Evolutionary conservation across 352 stramenopile species (phyloP).

Genomic region (Phytophthora vignae): DNA sequence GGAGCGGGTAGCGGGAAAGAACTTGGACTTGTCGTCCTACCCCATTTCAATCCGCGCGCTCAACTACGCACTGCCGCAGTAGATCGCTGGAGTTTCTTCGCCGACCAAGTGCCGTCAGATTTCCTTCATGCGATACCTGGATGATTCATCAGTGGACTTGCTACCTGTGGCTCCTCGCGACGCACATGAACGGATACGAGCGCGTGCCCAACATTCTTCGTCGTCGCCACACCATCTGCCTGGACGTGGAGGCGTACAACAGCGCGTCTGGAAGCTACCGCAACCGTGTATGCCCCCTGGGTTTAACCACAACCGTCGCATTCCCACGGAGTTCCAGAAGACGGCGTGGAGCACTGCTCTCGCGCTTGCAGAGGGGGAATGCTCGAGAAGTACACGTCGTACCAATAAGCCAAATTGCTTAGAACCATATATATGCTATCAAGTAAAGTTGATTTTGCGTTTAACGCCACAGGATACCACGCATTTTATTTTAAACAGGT

Average conservation of each 20-base stretch:
- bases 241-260: conserved; percentile 80
- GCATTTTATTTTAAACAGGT: no score
- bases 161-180: conserved; percentile 75
- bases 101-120: conserved; percentile 60
- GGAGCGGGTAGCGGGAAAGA: conserved; percentile 36
- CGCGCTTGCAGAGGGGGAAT: conserved; percentile 49
- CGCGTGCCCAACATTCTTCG: conserved; percentile 81
- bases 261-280: conserved; percentile 65
- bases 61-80: conserved; percentile 79
- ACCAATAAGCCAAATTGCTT: no score
- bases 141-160: conserved; percentile 62
- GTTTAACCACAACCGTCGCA: conserved; percentile 76
- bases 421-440: no score
- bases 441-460: no score
- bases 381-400: no score
- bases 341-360: conserved; percentile 56
- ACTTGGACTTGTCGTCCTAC: conserved; percentile 71
- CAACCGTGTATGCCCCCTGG: conserved; percentile 57
- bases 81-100: conserved; percentile 86
- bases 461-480: no score
- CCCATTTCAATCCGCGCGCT: conserved; percentile 77
- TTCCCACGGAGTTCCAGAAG: conserved; percentile 66
- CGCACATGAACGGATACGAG: conserved; percentile 79
- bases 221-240: conserved; percentile 74
- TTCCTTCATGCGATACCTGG: conserved; percentile 80